These are phyloP conservation scores for Globisporangium radiosum DNA, from an alignment of 352 stramenopile species.

Conservation along the genomic window DNA sequence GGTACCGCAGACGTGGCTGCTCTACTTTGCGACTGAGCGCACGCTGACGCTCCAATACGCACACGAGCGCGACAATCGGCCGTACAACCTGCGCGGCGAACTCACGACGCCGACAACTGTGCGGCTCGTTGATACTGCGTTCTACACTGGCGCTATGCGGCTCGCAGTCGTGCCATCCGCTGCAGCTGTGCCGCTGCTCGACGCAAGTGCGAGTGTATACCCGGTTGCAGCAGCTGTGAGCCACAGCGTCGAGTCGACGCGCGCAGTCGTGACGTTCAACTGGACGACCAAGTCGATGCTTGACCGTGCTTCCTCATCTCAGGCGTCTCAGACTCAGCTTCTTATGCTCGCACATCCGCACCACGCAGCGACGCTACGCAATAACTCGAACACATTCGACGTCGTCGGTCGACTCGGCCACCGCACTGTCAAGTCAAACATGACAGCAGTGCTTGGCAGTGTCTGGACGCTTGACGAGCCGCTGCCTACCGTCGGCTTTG, in stretches of 20 bases:
- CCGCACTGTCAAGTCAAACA: slow-evolving; percentile 74
- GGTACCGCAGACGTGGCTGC: slow-evolving; percentile 49
- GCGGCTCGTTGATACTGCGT: slow-evolving; percentile 53
- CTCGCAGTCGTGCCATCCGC: slow-evolving; percentile 50
- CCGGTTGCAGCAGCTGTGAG: slow-evolving; percentile 35
- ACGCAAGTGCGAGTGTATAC: slow-evolving; percentile 50
- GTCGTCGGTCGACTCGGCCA: slow-evolving; percentile 48
- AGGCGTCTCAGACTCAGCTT: slow-evolving; percentile 13
- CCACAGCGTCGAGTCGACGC: slow-evolving; percentile 22
- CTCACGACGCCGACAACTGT: slow-evolving; percentile 68
- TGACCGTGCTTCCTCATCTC: too few species aligned
- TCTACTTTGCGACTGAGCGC: slow-evolving; percentile 64
- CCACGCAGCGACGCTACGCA: slow-evolving; percentile 44
- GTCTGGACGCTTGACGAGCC: slow-evolving; percentile 56
- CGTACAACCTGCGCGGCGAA: slow-evolving; percentile 60
- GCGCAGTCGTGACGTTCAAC: slow-evolving; percentile 40
- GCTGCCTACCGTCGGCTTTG: slow-evolving; percentile 49
- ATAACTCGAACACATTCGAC: slow-evolving; percentile 23
- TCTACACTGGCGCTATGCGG: slow-evolving; percentile 53
- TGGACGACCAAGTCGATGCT: slow-evolving; percentile 53
- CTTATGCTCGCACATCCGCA: slow-evolving; percentile 76
- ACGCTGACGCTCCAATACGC: slow-evolving; percentile 63
- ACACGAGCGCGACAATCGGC: slow-evolving; percentile 56
- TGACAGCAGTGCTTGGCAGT: slow-evolving; percentile 62
- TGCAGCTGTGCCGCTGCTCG: slow-evolving; percentile 24